These are phyloP conservation scores for Lachancea quebecensis DNA, from an alignment of 805 yeast species.

Conservation along the genomic window DNA sequence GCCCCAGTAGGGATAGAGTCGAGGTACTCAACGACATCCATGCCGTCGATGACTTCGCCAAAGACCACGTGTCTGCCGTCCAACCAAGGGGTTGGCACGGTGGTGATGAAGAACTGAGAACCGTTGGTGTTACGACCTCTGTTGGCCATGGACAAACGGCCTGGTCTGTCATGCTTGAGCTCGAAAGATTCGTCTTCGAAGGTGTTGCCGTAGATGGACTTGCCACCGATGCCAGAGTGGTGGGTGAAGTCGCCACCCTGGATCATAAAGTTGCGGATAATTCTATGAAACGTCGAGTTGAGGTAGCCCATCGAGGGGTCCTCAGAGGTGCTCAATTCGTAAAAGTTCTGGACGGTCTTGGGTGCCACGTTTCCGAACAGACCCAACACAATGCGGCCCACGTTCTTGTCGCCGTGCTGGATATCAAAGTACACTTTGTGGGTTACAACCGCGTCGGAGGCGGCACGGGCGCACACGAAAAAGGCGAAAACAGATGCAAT, in stretches of 20 bases:
- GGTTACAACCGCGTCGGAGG: slow-evolving; percentile 43
- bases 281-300: slow-evolving; percentile 63
- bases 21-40: slow-evolving; percentile 70
- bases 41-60: slow-evolving; percentile 87
- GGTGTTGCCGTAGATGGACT: slow-evolving; percentile 61
- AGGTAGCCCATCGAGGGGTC: slow-evolving; percentile 60
- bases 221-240: slow-evolving; percentile 67
- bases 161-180: slow-evolving; percentile 63
- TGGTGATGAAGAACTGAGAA: slow-evolving; percentile 84
- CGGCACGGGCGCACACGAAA: slow-evolving; percentile 15
- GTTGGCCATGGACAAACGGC: slow-evolving; percentile 71
- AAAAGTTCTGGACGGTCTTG: slow-evolving; percentile 83
- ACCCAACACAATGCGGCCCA: slow-evolving; percentile 84
- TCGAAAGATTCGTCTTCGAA: slow-evolving; percentile 65
- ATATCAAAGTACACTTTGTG: slow-evolving; percentile 81
- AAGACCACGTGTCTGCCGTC: slow-evolving; percentile 94
- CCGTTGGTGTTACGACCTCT: slow-evolving; percentile 81
- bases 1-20: slow-evolving; percentile 64
- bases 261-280: slow-evolving; percentile 65
- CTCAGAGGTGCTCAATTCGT: slow-evolving; percentile 69
- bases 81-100: slow-evolving; percentile 86
- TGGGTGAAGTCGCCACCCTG: slow-evolving; percentile 78
- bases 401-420: slow-evolving; percentile 63
- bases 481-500: slow-evolving; percentile 8
- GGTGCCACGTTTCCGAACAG: slow-evolving; percentile 82